Evolutionary conservation across 2,329 filamentous ascomycete genomes (phyloP).

Genomic region (Botrytis tulipae): DNA sequence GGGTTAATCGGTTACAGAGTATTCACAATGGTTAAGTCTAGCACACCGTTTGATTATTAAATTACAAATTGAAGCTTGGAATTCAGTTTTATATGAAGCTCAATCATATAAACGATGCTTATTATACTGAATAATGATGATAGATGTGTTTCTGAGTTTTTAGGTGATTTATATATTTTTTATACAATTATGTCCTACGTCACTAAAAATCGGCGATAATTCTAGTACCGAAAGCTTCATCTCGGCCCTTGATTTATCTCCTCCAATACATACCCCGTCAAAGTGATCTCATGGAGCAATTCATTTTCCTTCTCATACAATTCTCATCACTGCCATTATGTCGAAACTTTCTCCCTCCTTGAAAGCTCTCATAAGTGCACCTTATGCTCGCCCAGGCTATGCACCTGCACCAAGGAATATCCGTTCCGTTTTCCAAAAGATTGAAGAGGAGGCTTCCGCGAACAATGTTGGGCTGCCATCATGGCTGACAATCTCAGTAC

Average conservation of each 20-base stretch:
- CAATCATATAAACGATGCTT: background rate
- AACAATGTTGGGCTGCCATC: conserved; percentile 61
- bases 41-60: background rate
- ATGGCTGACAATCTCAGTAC: conserved; percentile 66
- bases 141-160: background rate
- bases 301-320: background rate
- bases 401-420: conserved; percentile 64
- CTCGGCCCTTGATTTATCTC: background rate
- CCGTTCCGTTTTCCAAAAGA: conserved; percentile 59
- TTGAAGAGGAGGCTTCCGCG: conserved; percentile 61
- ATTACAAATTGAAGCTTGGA: background rate
- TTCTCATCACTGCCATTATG: conserved; percentile 47
- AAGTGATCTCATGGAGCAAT: conserved; percentile 9
- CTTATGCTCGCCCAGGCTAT: conserved; percentile 63
- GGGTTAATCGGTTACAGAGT: background rate
- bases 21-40: background rate
- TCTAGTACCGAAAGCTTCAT: background rate
- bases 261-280: background rate
- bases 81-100: background rate
- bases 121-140: background rate
- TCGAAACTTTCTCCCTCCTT: conserved; percentile 69
- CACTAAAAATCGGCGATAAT: background rate
- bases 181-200: background rate
- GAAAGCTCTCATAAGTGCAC: conserved; percentile 71
- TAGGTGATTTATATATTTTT: background rate